These are phyloP conservation scores for Tolypocladium inflatum DNA, from an alignment of 2,329 filamentous ascomycete species.

Conservation along the genomic window DNA sequence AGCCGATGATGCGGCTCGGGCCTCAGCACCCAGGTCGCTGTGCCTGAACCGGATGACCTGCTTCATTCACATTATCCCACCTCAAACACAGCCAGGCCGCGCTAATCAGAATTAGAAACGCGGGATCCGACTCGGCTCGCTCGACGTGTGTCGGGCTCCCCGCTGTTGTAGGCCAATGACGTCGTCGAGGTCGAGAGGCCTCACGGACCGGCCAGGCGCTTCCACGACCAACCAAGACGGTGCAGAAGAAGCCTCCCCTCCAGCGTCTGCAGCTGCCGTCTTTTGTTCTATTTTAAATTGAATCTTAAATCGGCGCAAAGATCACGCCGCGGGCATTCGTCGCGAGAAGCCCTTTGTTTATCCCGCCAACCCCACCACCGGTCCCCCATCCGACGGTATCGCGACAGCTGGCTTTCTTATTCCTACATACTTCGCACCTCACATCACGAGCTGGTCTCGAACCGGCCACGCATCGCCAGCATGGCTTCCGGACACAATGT, in stretches of 20 bases:
- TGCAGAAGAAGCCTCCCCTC: background rate
- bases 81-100: background rate
- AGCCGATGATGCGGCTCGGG: too few species aligned
- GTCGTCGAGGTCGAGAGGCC: slow-evolving; percentile 1
- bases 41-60: too few species aligned
- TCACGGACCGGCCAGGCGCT: background rate
- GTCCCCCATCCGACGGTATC: too few species aligned
- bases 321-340: background rate
- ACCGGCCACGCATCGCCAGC: background rate
- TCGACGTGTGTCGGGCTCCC: background rate
- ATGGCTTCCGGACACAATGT: slow-evolving; percentile 25
- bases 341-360: background rate
- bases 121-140: too few species aligned
- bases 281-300: background rate
- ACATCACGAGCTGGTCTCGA: background rate
- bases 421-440: background rate
- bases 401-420: background rate
- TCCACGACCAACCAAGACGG: background rate
- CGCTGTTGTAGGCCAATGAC: background rate
- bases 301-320: background rate
- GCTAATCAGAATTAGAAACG: background rate
- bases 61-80: too few species aligned
- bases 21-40: too few species aligned
- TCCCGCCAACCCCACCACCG: background rate
- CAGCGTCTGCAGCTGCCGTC: background rate